Conservation (phyloP, 2,329 filamentous ascomycete genomes). For the Epichloe uncinata region DNA sequence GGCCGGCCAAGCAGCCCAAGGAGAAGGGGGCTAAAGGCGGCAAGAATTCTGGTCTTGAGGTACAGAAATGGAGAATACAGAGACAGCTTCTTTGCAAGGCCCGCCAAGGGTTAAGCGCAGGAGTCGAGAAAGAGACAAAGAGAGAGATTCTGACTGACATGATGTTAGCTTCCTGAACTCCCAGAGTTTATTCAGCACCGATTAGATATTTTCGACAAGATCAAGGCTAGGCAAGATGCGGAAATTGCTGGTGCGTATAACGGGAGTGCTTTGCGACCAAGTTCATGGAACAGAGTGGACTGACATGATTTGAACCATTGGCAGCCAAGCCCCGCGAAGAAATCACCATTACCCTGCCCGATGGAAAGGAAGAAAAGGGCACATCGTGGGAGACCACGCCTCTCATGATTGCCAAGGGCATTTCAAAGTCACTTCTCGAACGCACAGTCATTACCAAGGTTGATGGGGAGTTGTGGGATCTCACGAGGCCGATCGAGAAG, state of each 20-base stretch:
- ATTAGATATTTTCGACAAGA: conserved; percentile 73
- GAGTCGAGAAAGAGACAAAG: conserved; percentile 5
- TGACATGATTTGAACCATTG: conserved; percentile 18
- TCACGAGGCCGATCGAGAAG: conserved; percentile 79
- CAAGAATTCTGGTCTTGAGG: conserved; percentile 46
- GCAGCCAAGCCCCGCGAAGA: conserved; percentile 52
- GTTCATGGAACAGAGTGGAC: background rate
- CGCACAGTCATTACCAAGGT: conserved; percentile 78
- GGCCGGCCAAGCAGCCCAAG: conserved; percentile 25
- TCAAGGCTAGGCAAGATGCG: conserved; percentile 73
- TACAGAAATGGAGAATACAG: conserved; percentile 9
- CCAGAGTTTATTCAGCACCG: conserved; percentile 74
- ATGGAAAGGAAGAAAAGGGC: conserved; percentile 58
- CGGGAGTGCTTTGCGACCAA: background rate
- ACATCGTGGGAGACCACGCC: conserved; percentile 90
- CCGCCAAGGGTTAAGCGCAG: background rate
- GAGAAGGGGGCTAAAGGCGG: conserved; percentile 30
- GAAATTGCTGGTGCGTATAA: conserved; percentile 40
- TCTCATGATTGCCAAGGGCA: conserved; percentile 60
- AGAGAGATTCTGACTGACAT: conserved; percentile 10
- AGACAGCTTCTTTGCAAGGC: background rate
- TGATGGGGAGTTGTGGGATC: conserved; percentile 79
- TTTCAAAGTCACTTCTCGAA: conserved; percentile 75
- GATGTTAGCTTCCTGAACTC: conserved; percentile 27
- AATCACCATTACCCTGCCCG: conserved; percentile 60